Conservation (phyloP, 106 monocot genomes). For the Dendrobium catenatum region DNA sequence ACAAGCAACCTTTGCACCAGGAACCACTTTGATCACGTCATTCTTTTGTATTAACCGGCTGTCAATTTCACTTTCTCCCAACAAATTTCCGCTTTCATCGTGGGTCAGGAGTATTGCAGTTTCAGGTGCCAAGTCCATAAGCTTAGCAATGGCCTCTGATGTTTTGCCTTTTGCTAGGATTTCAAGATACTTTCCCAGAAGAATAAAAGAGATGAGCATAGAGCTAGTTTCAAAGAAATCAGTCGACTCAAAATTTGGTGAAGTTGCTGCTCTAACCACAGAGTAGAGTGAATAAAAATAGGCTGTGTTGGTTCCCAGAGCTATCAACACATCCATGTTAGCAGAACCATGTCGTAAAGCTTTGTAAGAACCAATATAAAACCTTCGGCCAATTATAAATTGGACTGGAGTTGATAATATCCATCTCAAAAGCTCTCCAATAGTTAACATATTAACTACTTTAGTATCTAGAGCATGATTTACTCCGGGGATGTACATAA, state of each 20-base stretch:
- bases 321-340: constrained; percentile 30
- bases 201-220: constrained; percentile 26
- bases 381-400: constrained; percentile 20
- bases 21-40: constrained; percentile 29
- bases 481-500: constrained; percentile 20
- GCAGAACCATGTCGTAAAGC: constrained; percentile 22
- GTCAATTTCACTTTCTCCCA: constrained; percentile 16
- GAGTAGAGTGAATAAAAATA: constrained; percentile 28
- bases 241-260: constrained; percentile 4
- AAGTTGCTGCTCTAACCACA: constrained; percentile 5
- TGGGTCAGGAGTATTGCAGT: constrained; percentile 14
- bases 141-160: constrained; percentile 24
- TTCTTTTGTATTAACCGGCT: constrained; percentile 21
- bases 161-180: constrained; percentile 31
- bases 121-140: constrained; percentile 17
- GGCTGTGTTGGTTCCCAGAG: constrained; percentile 21
- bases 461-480: constrained; percentile 42
- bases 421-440: constrained; percentile 15
- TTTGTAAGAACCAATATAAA: constrained; percentile 21
- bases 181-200: constrained; percentile 30
- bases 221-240: constrained; percentile 29
- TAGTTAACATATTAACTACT: constrained; percentile 11
- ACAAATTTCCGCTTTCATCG: constrained; percentile 12
- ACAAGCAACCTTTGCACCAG: constrained; percentile 22
- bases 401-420: constrained; percentile 21